phyloP scores from a whole-genome alignment of 352 stramenopile species.

The Globisporangium viniferum region DNA sequence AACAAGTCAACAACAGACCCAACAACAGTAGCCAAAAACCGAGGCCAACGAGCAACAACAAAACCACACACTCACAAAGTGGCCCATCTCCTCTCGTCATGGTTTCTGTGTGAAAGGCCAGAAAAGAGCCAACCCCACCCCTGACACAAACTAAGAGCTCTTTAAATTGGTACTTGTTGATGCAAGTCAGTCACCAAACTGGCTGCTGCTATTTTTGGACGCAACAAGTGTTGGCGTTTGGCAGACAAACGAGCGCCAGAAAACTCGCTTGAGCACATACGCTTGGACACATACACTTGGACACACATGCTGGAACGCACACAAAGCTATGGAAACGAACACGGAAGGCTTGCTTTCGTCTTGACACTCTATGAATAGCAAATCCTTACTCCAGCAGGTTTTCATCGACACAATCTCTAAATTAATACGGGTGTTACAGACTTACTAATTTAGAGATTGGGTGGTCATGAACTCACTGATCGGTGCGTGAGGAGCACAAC shows the following conservation, averaged over 20 bases:
- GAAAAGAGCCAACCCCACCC: background rate
- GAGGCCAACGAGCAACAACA: background rate
- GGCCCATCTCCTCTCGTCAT: background rate
- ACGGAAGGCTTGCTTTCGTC: too few relatives aligned
- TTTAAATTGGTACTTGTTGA: background rate
- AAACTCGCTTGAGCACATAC: too few relatives aligned
- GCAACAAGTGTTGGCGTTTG: too few relatives aligned
- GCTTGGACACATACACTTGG: too few relatives aligned
- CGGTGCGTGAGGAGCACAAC: background rate
- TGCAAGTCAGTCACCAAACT: background rate
- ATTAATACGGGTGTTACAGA: background rate
- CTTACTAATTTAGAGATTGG: too few relatives aligned
- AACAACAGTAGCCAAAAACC: background rate
- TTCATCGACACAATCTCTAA: background rate
- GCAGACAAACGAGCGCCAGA: too few relatives aligned
- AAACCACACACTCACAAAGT: background rate
- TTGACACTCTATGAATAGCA: too few relatives aligned
- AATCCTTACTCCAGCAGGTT: too few relatives aligned
- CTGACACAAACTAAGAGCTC: background rate
- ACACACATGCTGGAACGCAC: too few relatives aligned
- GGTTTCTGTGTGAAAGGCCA: background rate
- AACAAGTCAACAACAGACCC: background rate
- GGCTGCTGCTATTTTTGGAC: too few relatives aligned
- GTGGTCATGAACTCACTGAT: background rate
- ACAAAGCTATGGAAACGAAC: too few relatives aligned